phyloP scores from a whole-genome alignment of 1,284 basidiomycete genomes.

The Apiotrichum gracile region DNA sequence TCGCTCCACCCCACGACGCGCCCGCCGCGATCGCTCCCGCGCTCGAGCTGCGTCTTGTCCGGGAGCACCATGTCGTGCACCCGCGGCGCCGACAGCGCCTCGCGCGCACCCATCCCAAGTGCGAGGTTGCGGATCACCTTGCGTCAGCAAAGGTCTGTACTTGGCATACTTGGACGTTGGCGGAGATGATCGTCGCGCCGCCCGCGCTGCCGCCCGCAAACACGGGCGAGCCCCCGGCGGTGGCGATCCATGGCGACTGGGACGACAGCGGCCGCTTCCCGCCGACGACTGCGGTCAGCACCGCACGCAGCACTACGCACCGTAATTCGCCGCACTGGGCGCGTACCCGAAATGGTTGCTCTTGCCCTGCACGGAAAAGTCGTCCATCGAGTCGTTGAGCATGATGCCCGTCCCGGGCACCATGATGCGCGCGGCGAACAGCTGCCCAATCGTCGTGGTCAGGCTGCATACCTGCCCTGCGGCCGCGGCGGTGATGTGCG shows the following conservation, averaged over 20 bases:
- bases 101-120: conserved; percentile 22
- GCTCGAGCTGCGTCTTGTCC: conserved; percentile 27
- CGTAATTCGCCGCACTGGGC: conserved; percentile 34
- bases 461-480: conserved; percentile 35
- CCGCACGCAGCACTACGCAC: background rate
- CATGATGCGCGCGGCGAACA: conserved; percentile 40
- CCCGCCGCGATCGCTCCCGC: conserved; percentile 12
- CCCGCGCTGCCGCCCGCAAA: conserved; percentile 38
- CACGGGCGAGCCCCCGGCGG: conserved; percentile 10
- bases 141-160: background rate
- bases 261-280: conserved; percentile 39
- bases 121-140: conserved; percentile 23
- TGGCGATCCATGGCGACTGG: conserved; percentile 38
- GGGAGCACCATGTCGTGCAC: conserved; percentile 43
- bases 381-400: conserved; percentile 43
- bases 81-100: conserved; percentile 26
- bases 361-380: conserved; percentile 38
- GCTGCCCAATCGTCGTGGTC: conserved; percentile 40
- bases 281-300: conserved; percentile 18
- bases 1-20: conserved; percentile 23
- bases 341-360: conserved; percentile 39
- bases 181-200: conserved; percentile 40
- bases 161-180: conserved; percentile 29
- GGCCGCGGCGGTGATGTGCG: conserved; percentile 40
- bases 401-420: conserved; percentile 39